Evolutionary conservation across 78 protist genomes (phyloP).

Genomic region (Emiliania huxleyi): DNA sequence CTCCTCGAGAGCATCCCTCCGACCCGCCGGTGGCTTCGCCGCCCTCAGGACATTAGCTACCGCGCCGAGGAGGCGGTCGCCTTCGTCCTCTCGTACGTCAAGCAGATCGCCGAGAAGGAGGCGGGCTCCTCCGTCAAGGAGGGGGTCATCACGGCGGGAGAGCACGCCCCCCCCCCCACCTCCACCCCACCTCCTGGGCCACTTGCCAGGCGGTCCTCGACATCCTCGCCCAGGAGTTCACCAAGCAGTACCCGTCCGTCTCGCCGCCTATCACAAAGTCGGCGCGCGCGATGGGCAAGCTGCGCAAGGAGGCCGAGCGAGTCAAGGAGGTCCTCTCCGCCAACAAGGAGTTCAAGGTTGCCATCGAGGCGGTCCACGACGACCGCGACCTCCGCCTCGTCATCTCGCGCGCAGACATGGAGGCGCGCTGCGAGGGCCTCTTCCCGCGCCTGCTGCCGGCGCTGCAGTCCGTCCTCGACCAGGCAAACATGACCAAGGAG

Average conservation of each 20-base stretch:
- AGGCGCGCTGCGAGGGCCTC: neutral
- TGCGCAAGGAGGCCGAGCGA: neutral
- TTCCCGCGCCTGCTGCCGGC: neutral
- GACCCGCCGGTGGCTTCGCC: no score
- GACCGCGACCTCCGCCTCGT: neutral
- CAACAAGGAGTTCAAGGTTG: neutral
- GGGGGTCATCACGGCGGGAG: neutral
- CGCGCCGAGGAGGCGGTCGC: slow-evolving; percentile 5
- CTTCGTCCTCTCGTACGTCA: slow-evolving; percentile 8
- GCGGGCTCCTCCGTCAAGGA: neutral
- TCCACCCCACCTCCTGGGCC: neutral
- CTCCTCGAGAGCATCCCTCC: no score
- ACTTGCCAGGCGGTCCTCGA: neutral
- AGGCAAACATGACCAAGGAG: neutral
- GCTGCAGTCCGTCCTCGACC: neutral
- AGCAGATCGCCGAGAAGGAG: neutral
- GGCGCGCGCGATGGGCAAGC: neutral
- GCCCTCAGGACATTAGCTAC: neutral
- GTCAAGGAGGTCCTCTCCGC: neutral
- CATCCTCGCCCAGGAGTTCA: neutral
- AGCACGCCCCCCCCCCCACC: neutral
- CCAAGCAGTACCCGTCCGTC: neutral
- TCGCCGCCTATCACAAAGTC: neutral
- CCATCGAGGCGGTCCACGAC: neutral
- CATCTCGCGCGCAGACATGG: neutral